Evolutionary conservation across 768 basidiomycete genomes (phyloP).

Genomic region (Mycena amicta): DNA sequence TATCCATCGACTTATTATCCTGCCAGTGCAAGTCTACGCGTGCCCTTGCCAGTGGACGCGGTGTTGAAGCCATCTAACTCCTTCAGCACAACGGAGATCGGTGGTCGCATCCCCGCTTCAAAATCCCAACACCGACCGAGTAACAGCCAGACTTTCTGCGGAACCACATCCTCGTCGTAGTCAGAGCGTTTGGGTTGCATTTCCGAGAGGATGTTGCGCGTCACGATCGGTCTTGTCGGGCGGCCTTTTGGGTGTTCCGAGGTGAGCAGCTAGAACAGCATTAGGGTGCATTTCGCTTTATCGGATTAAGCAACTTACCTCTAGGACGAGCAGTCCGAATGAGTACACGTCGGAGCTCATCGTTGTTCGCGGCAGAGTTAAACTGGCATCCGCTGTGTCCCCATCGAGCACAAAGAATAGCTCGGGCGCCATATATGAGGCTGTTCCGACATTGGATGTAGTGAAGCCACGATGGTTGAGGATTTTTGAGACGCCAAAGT

Average conservation of each 20-base stretch:
- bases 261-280: neutral
- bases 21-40: no score
- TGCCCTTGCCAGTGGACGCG: no score
- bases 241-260: conserved; percentile 6
- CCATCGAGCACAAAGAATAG: conserved; percentile 8
- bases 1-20: no score
- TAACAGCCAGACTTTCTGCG: neutral
- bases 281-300: neutral
- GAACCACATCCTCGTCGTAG: neutral
- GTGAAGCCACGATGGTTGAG: conserved; percentile 10
- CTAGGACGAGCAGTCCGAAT: conserved; percentile 18
- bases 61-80: no score
- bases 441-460: conserved; percentile 14
- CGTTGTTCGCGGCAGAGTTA: neutral
- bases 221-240: neutral
- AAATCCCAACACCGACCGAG: no score
- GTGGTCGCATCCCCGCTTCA: no score
- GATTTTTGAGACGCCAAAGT: conserved; percentile 27
- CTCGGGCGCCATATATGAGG: conserved; percentile 26
- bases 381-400: neutral
- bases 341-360: conserved; percentile 22
- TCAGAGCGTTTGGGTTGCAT: conserved; percentile 3
- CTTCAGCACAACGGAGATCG: no score
- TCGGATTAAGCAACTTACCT: no score
- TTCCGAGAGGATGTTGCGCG: neutral